Evolutionary conservation across 2,329 filamentous ascomycete species (phyloP), one percentile per base, ranked within the genome.

Genomic region (Sporothrix humicola): DNA sequence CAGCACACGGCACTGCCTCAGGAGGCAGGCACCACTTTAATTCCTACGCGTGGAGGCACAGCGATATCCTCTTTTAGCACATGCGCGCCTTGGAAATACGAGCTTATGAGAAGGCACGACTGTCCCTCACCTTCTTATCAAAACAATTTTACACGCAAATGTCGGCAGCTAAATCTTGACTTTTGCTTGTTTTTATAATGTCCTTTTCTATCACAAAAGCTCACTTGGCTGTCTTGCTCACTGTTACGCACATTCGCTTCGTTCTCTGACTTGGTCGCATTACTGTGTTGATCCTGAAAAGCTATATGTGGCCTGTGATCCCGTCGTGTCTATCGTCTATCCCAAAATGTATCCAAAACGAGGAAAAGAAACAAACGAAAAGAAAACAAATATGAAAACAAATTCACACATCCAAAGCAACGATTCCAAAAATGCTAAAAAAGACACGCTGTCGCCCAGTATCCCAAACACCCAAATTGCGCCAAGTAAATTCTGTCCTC

Each of bases 291-390:
- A 26, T 15, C 44, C n/a, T 48, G 20, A 6, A 4, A 37, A 23
- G 20, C 8, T 66, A 46, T 59, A 26, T 48, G 48, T 66, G 42
- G 42, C 70, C 37, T 46, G n/a, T 71, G 12, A 20, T 44, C 44
- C 61, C 56, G 61, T 68, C 71, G 52, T 68, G 20, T 58, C 50
- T 72, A 58, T 68, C 37, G 61, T 68, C 70, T 72, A 61, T 65
- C 23, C 56, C 46, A 8, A 50, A 48, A 9, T 37, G 37, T 58
- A 44, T 72, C 37, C 42, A 50, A 61, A 59, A 72, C 56, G 6
- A 20, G 8, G 2, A 15, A 52, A 59, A 26, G 23, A 52, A 52
- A 59, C 13, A 26, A 13, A 13, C 1, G 20, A 37, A 42, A 37
- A 17, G 23, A 31, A 46, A 61, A 23, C n/a, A 58, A 37, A 23